phyloP scores from a whole-genome alignment of 306 rosid genomes.

The Carpinus fangiana region DNA sequence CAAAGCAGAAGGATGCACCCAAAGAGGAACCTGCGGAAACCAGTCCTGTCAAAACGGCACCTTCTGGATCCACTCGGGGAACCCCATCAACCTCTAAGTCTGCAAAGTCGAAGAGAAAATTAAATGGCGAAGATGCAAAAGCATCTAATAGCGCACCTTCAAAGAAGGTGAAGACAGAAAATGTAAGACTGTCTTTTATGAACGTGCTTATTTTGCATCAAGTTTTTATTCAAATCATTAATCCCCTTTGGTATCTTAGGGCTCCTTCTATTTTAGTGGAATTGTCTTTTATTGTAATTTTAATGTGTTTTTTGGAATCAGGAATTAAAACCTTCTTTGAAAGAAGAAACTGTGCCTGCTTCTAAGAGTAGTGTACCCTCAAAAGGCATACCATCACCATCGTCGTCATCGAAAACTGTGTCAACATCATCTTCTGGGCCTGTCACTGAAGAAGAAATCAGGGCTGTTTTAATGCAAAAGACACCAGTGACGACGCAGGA shows the following conservation, averaged over 20 bases:
- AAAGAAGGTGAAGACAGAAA: slow-evolving; percentile 89
- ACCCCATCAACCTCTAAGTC: slow-evolving; percentile 65
- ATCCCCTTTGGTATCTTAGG: not conserved
- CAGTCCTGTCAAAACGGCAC: slow-evolving; percentile 66
- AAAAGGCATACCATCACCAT: slow-evolving; percentile 49
- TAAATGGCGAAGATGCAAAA: slow-evolving; percentile 66
- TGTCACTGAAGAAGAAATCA: slow-evolving; percentile 85
- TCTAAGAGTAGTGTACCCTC: slow-evolving; percentile 55
- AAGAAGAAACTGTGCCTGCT: slow-evolving; percentile 52
- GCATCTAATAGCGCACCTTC: slow-evolving; percentile 56
- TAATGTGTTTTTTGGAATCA: slow-evolving; percentile 30
- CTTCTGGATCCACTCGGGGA: slow-evolving; percentile 65
- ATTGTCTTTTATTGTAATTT: not conserved
- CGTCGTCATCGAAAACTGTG: slow-evolving; percentile 44
- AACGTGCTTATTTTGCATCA: slow-evolving; percentile 13
- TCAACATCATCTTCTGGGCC: slow-evolving; percentile 68
- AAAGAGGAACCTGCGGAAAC: slow-evolving; percentile 84
- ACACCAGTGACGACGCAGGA: slow-evolving; percentile 90
- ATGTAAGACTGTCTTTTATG: slow-evolving; percentile 49
- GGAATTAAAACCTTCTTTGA: slow-evolving; percentile 61
- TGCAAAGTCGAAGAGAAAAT: slow-evolving; percentile 81
- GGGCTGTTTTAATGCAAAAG: slow-evolving; percentile 77
- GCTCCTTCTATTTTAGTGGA: not conserved
- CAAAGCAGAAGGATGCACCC: slow-evolving; percentile 74
- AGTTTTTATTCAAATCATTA: not conserved